Evolutionary conservation across 352 stramenopile species (phyloP).

Genomic region (Phytophthora rubi): DNA sequence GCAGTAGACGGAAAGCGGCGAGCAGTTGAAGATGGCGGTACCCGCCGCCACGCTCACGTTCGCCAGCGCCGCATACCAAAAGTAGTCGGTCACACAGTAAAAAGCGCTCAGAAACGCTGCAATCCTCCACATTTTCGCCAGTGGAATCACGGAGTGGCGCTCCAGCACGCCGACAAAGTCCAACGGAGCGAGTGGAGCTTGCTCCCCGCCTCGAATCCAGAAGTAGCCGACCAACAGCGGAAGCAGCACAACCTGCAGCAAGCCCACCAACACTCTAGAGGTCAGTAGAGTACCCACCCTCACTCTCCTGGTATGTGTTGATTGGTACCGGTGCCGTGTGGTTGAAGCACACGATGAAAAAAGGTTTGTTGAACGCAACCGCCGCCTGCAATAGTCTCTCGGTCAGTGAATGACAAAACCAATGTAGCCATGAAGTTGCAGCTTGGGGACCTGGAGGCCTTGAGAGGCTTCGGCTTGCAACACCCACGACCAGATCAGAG

Average conservation of each 20-base stretch:
- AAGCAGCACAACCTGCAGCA: constrained; percentile 43
- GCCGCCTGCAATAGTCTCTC: constrained; percentile 6
- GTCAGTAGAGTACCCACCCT: neutral
- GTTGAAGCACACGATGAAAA: constrained; percentile 70
- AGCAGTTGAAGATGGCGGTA: constrained; percentile 66
- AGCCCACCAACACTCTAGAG: neutral
- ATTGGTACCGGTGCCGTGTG: constrained; percentile 43
- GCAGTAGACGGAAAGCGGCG: constrained; percentile 69
- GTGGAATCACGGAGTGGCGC: constrained; percentile 46
- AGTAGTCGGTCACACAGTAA: constrained; percentile 64
- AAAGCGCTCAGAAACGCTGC: constrained; percentile 48
- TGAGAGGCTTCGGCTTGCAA: constrained; percentile 41
- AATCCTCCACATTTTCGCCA: constrained; percentile 31
- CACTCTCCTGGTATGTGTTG: neutral
- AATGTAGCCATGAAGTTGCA: neutral
- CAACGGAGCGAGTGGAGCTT: constrained; percentile 18
- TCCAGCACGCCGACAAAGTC: constrained; percentile 28
- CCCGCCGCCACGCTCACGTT: constrained; percentile 55
- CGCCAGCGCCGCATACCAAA: constrained; percentile 64
- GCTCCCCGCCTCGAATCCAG: constrained; percentile 27
- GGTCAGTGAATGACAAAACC: neutral
- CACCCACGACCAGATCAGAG: constrained; percentile 42
- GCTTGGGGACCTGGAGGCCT: constrained; percentile 25
- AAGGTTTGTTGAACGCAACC: constrained; percentile 52
- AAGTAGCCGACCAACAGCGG: constrained; percentile 44